Base-by-base conservation (phyloP, 805 yeast genomes). In the Saccharomyces paradoxus region DNA sequence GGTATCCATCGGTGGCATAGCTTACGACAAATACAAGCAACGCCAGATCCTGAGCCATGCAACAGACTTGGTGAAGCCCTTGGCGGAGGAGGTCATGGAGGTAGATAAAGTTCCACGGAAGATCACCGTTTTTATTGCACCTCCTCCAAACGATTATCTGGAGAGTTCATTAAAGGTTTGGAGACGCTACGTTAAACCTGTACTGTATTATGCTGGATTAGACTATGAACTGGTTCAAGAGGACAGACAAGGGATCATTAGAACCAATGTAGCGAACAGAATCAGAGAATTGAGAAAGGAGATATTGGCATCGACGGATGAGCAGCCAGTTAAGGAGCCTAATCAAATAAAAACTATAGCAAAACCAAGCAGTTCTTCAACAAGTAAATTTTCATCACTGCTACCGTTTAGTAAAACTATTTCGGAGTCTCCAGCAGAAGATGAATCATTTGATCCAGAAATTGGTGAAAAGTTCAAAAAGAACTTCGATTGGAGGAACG, bases 71-170 rank as follows among this genome's bases (percentile, higher is more conserved):
- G 96, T 89, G 2, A 72, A 81, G 48, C 71, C 69, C 14, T 67
- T 79, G 48, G 81, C 92, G 13, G 66, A 79, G 27, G 74, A 68
- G 28, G 78, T 80, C 17, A 62, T 83, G 47, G 65, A 68, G 2
- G 69, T 82, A 1, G 72, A 80, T 55, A 76, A 77, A 53, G 63
- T 79, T 22, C 89, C 96, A 1, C 78, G 99, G 56, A 87, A 84
- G 61, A 74, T 94, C 49, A 82, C 87, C 1, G 83, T 94, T 1
- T 91, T 84, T 67, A 79, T 91, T 54, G 96, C 96, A 0, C 99
- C 99, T n/a, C 97, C 98, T 8, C 98, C 99, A 22, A 87, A 88
- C 63, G 97, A 92, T 67, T 88, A 82, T 61, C 71, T 92, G 50
- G 94, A 84, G 46, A 85, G 83, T 54, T 82, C 92, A 10, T 65